A percentile compares a stretch with the other conserved stretches of the same genome.
Conservation (phyloP, 73 alveolate species). For the Tetrahymena malaccensis region DNA sequence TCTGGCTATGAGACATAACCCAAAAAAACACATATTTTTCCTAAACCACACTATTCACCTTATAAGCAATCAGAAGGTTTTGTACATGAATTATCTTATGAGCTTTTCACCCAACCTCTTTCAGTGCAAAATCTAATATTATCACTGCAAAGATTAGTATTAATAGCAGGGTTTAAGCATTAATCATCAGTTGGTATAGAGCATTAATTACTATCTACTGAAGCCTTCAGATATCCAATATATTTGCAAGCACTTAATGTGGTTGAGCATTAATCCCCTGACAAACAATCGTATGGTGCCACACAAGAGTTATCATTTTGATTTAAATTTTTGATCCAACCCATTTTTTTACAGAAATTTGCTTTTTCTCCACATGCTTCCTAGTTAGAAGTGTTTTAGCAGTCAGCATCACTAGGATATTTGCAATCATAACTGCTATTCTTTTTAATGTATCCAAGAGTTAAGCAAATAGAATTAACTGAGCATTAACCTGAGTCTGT, state of each 20-base stretch:
- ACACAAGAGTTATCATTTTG: neutral
- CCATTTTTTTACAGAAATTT: neutral
- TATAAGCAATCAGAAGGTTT: neutral
- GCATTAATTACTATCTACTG: neutral
- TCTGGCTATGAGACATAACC: neutral
- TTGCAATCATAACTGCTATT: neutral
- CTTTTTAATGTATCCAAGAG: neutral
- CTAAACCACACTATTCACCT: neutral
- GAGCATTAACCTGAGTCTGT: neutral
- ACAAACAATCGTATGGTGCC: neutral
- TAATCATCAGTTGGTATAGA: neutral
- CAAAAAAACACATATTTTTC: neutral
- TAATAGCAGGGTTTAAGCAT: neutral
- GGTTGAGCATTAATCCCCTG: neutral
- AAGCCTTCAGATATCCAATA: neutral
- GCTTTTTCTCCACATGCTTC: neutral
- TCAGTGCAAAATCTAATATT: neutral
- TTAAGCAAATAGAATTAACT: neutral
- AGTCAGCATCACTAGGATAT: neutral
- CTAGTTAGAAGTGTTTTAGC: neutral
- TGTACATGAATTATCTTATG: neutral
- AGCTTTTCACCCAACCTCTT: neutral
- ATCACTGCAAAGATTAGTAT: neutral
- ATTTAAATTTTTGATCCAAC: neutral
- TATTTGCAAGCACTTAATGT: neutral